Evolutionary conservation across 2,329 filamentous ascomycete species (phyloP).

Genomic region (Epichloe typhina): DNA sequence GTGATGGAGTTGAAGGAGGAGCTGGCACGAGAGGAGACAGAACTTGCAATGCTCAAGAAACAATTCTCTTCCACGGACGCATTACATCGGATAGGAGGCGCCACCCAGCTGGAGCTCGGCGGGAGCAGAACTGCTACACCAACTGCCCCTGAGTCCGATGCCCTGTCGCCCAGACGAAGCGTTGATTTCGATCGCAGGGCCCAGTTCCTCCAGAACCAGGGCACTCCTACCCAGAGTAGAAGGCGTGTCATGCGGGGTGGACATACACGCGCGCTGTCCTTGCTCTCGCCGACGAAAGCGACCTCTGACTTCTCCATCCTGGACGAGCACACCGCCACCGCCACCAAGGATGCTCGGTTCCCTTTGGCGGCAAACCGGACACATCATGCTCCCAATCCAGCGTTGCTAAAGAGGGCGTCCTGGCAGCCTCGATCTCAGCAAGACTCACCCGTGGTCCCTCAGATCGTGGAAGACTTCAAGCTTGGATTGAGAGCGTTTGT

Average conservation of each 20-base stretch:
- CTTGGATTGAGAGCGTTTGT: constrained; percentile 88
- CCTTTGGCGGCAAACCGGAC: constrained; percentile 17
- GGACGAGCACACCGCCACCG: constrained; percentile 21
- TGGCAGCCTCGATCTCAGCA: constrained; percentile 42
- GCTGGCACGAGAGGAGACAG: constrained; percentile 65
- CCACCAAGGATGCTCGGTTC: constrained; percentile 11
- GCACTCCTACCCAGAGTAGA: constrained; percentile 27
- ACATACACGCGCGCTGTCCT: constrained; percentile 55
- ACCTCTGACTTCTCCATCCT: constrained; percentile 29
- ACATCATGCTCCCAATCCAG: constrained; percentile 24
- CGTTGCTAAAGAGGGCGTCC: constrained; percentile 41
- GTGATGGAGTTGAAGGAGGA: constrained; percentile 89
- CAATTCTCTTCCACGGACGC: constrained; percentile 72
- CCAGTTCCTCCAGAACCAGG: constrained; percentile 43
- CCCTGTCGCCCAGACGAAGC: constrained; percentile 26
- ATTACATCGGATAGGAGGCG: constrained; percentile 53
- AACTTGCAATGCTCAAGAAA: constrained; percentile 65
- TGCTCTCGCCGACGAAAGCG: constrained; percentile 58
- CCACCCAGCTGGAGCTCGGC: constrained; percentile 2
- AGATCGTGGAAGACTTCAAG: constrained; percentile 80
- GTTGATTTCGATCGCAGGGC: constrained; percentile 63
- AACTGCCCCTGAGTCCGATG: constrained; percentile 13
- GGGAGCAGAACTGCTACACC: constrained; percentile 2
- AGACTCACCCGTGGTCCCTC: constrained; percentile 42
- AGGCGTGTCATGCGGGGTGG: constrained; percentile 57